Percentiles rank a stretch among this genome's conserved stretches.
These are phyloP conservation scores for Plantago elongata DNA, from an alignment of 257 asterid species.

Conservation along the genomic window DNA sequence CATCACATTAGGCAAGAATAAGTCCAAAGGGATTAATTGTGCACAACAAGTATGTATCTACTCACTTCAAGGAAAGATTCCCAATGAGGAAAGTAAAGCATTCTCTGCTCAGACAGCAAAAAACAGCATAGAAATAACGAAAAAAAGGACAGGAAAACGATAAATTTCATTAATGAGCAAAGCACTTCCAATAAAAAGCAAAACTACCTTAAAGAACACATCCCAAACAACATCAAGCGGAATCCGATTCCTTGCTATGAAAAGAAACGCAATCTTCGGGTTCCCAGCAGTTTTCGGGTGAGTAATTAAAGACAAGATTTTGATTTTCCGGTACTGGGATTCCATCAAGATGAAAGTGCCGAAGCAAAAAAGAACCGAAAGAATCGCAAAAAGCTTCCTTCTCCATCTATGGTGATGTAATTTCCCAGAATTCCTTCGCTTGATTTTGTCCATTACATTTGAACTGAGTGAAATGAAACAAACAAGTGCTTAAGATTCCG, in stretches of 20 bases:
- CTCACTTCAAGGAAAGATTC: background rate
- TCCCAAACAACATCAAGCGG: conserved; percentile 84
- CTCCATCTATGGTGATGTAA: conserved; percentile 66
- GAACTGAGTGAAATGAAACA: background rate
- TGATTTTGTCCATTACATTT: conserved; percentile 27
- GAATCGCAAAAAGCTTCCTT: conserved; percentile 46
- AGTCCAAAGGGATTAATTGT: background rate
- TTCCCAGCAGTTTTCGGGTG: conserved; percentile 34
- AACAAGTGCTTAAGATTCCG: conserved; percentile 18
- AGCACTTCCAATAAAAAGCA: conserved; percentile 15
- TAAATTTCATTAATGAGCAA: conserved; percentile 9
- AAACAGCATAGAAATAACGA: conserved; percentile 11
- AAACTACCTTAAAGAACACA: conserved; percentile 65
- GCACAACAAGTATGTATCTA: conserved; percentile 1
- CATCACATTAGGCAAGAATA: background rate
- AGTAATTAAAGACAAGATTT: conserved; percentile 36
- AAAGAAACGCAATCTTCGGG: conserved; percentile 75
- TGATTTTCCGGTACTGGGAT: conserved; percentile 51
- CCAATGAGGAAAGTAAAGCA: conserved; percentile 20
- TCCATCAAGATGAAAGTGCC: conserved; percentile 63
- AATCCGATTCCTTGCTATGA: conserved; percentile 86
- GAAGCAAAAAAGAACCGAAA: conserved; percentile 46
- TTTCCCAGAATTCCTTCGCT: conserved; percentile 52
- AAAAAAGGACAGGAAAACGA: conserved; percentile 8
- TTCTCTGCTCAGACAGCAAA: conserved; percentile 4